These are phyloP conservation scores for Aspergillus steynii DNA, from an alignment of 495 filamentous ascomycete genomes.

Conservation along the genomic window DNA sequence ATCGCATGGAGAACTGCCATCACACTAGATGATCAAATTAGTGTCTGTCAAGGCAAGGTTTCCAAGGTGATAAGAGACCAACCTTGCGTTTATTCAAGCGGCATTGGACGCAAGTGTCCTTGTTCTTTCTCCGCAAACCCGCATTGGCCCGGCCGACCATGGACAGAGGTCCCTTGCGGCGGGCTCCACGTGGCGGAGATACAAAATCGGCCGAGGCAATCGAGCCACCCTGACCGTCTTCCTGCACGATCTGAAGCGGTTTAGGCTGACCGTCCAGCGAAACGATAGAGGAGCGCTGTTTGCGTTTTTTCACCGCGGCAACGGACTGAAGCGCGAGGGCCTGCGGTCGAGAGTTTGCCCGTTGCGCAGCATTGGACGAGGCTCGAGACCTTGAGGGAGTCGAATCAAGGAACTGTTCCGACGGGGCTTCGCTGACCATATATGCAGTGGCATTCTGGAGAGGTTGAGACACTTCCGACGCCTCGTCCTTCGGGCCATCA, in stretches of 20 bases:
- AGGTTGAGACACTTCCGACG: slow-evolving; percentile 27
- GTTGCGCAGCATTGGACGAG: slow-evolving; percentile 29
- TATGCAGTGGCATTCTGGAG: slow-evolving; percentile 36
- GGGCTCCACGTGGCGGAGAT: slow-evolving; percentile 46
- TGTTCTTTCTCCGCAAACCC: slow-evolving; percentile 48
- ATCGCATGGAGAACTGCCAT: slow-evolving; percentile 50
- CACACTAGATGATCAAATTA: slow-evolving; percentile 33
- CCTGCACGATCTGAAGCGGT: slow-evolving; percentile 49
- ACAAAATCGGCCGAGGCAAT: slow-evolving; percentile 53
- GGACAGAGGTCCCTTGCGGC: slow-evolving; percentile 47
- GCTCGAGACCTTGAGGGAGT: slow-evolving; percentile 30
- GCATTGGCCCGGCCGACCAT: slow-evolving; percentile 49
- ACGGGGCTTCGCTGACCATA: slow-evolving; percentile 41
- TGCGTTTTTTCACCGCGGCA: slow-evolving; percentile 43
- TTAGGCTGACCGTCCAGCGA: slow-evolving; percentile 34
- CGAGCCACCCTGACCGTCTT: slow-evolving; percentile 48
- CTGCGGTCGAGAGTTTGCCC: slow-evolving; percentile 27
- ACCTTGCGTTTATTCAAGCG: slow-evolving; percentile 52
- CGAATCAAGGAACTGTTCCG: slow-evolving; percentile 33
- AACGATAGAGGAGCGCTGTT: slow-evolving; percentile 33
- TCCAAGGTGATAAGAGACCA: slow-evolving; percentile 7
- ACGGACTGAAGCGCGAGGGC: slow-evolving; percentile 39
- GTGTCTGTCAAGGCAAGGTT: background rate
- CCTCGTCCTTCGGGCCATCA: slow-evolving; percentile 26
- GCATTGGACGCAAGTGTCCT: slow-evolving; percentile 51